A percentile compares a stretch with the other conserved stretches of the same genome.
Conservation (phyloP, 2,329 filamentous ascomycete species). For the Paecilomyces niveus region DNA sequence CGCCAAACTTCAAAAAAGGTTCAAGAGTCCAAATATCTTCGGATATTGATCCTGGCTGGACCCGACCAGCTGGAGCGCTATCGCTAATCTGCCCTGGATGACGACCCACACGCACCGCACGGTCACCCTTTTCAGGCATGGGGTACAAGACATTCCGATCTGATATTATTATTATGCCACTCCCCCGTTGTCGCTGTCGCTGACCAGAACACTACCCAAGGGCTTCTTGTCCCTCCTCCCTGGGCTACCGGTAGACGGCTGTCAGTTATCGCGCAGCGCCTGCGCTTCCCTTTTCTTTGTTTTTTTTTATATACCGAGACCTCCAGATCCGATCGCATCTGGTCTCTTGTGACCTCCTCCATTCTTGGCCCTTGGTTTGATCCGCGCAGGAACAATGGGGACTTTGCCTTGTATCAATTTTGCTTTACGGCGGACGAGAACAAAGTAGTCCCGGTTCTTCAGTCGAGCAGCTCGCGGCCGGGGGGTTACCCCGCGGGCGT, state of each 20-base stretch:
- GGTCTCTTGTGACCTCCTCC: neutral
- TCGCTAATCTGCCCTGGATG: neutral
- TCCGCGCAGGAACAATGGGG: neutral
- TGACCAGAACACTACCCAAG: neutral
- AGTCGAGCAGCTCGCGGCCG: neutral
- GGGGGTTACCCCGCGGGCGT: neutral
- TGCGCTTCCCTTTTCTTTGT: neutral
- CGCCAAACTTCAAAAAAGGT: neutral
- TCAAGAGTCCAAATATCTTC: neutral
- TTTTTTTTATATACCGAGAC: neutral
- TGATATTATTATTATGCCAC: neutral
- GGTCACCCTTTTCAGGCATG: neutral
- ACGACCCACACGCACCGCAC: neutral
- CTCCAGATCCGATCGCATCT: neutral
- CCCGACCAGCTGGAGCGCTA: neutral
- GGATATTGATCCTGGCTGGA: neutral
- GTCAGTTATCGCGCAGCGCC: neutral
- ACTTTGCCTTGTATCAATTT: neutral
- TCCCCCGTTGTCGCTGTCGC: neutral
- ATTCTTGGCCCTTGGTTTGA: neutral
- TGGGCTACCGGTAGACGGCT: neutral
- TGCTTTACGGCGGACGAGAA: neutral
- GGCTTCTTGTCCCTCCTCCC: neutral
- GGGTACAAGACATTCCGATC: neutral
- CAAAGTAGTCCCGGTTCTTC: neutral